These are phyloP conservation scores for Fusarium chuoi DNA, from an alignment of 2,329 filamentous ascomycete species.

Conservation along the genomic window DNA sequence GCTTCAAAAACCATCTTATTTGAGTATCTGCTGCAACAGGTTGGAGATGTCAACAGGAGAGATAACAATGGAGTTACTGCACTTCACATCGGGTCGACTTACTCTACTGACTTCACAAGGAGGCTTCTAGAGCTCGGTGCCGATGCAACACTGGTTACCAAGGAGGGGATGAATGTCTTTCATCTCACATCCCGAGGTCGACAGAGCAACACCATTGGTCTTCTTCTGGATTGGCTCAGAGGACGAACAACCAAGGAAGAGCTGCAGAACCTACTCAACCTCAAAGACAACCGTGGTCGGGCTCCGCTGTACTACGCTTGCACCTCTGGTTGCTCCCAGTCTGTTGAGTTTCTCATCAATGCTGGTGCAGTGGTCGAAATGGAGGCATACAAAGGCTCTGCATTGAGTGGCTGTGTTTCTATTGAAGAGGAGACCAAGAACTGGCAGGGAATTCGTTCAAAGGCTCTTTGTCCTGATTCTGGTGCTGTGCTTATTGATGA, in stretches of 20 bases:
- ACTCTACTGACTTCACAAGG: constrained; percentile 35
- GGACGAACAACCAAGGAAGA: rapidly evolving
- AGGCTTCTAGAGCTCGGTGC: constrained; percentile 51
- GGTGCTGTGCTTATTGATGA: background rate
- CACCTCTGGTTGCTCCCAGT: constrained; percentile 40
- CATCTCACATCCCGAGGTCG: constrained; percentile 52
- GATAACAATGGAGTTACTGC: constrained; percentile 28
- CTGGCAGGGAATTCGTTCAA: background rate
- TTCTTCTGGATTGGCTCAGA: constrained; percentile 37
- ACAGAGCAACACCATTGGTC: constrained; percentile 48
- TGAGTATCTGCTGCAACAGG: background rate
- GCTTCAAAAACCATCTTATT: background rate
- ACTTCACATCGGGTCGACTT: constrained; percentile 40
- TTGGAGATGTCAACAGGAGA: background rate
- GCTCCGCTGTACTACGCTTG: constrained; percentile 44
- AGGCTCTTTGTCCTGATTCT: background rate
- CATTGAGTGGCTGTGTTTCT: background rate
- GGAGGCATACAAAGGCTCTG: constrained; percentile 20
- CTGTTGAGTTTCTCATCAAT: constrained; percentile 41
- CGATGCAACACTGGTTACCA: constrained; percentile 44
- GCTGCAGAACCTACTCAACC: background rate
- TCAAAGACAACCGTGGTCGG: background rate
- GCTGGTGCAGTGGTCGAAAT: constrained; percentile 39
- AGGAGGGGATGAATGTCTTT: constrained; percentile 51
- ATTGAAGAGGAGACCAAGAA: background rate